Evolutionary conservation across 352 stramenopile species (phyloP).

Genomic region (Peronospora belbahrii): DNA sequence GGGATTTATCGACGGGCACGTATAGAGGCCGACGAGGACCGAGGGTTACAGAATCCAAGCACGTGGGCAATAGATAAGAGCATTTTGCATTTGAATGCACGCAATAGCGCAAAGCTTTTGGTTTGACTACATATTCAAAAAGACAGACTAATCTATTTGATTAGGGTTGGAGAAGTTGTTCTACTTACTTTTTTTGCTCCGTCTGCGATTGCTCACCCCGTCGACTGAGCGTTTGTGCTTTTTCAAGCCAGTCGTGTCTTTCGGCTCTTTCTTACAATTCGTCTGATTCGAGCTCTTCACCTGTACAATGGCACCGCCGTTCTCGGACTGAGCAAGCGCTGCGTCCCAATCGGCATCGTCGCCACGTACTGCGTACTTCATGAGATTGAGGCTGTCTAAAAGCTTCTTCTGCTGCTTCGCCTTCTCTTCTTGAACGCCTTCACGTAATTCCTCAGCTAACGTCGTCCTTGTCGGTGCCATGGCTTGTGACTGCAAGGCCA

Average conservation of each 20-base stretch:
- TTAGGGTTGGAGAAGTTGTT: constrained; percentile 74
- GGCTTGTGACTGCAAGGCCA: constrained; percentile 54
- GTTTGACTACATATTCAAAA: constrained; percentile 21
- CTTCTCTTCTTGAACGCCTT: constrained; percentile 71
- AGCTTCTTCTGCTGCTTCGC: constrained; percentile 78
- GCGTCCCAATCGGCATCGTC: constrained; percentile 90
- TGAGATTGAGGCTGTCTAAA: constrained; percentile 88
- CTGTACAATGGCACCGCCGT: constrained; percentile 49
- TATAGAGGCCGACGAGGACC: constrained; percentile 43
- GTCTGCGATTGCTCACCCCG: constrained; percentile 35
- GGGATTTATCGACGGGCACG: constrained; percentile 63
- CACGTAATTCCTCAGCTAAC: constrained; percentile 70
- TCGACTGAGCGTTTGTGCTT: constrained; percentile 34
- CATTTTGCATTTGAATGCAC: too few relatives aligned
- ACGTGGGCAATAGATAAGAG: too few relatives aligned
- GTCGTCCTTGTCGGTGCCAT: constrained; percentile 78
- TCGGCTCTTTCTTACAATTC: constrained; percentile 57
- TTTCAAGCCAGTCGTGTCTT: constrained; percentile 72
- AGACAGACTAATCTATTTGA: constrained; percentile 16
- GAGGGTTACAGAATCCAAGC: constrained; percentile 8
- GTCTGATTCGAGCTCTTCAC: constrained; percentile 82
- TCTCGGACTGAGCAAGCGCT: constrained; percentile 40
- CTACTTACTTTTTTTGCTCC: constrained; percentile 65
- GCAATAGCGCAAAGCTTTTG: too few relatives aligned
- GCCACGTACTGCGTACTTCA: constrained; percentile 92